Percentiles rank a stretch among this genome's conserved stretches.
phyloP scores from a whole-genome alignment of 164 flowering plant genomes.

The Cinnamomum micranthum region DNA sequence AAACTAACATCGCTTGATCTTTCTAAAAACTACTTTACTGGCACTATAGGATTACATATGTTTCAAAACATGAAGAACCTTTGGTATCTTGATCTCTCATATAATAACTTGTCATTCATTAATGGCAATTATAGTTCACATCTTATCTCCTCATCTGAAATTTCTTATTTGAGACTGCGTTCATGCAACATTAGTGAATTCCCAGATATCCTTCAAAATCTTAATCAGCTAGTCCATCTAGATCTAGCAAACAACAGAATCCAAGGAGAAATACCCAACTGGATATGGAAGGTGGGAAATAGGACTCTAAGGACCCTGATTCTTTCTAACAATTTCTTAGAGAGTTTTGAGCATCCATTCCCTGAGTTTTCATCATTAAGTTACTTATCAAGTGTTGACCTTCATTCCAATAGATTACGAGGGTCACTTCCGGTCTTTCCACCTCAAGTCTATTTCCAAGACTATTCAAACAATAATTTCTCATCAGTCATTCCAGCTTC shows the following conservation, averaged over 20 bases:
- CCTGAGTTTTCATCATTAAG: neutral
- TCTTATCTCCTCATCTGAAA: neutral
- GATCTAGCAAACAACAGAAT: neutral
- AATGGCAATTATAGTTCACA: neutral
- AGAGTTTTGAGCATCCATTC: neutral
- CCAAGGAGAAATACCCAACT: neutral
- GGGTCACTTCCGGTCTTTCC: neutral
- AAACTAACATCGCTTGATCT: neutral
- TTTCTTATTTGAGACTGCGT: neutral
- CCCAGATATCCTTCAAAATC: neutral
- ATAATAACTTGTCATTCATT: neutral
- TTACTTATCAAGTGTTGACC: neutral
- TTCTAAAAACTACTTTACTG: neutral
- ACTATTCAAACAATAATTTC: neutral
- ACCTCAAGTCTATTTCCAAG: neutral
- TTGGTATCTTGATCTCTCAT: neutral
- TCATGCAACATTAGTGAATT: neutral
- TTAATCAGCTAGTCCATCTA: neutral
- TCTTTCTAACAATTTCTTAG: neutral
- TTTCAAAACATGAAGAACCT: neutral
- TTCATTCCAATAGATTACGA: neutral
- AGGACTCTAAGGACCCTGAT: neutral
- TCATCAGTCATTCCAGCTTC: neutral
- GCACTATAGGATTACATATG: neutral
- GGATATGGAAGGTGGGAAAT: slow-evolving; percentile 2